These are phyloP conservation scores for Penicillium simplicissimum DNA, from an alignment of 495 filamentous ascomycete genomes.

Conservation along the genomic window DNA sequence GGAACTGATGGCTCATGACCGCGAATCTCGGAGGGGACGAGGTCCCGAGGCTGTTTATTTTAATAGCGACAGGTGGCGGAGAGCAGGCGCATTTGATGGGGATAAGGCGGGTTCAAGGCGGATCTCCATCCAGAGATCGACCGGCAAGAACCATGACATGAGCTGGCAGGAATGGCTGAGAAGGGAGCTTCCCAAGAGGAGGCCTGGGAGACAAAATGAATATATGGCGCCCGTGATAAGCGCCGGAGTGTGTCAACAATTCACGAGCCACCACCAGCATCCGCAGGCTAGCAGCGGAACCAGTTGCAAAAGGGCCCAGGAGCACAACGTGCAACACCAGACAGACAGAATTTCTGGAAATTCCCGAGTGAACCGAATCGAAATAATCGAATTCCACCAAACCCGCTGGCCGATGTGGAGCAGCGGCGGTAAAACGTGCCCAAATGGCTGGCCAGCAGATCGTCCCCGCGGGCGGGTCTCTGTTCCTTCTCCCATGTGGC, in stretches of 20 bases:
- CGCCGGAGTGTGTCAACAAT: slow-evolving; percentile 6
- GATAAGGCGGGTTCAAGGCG: slow-evolving; percentile 3
- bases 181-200: neutral
- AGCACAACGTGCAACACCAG: neutral
- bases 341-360: neutral
- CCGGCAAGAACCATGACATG: slow-evolving; percentile 14
- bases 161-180: slow-evolving; percentile 5
- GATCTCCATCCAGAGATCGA: slow-evolving; percentile 17
- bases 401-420: slow-evolving; percentile 18
- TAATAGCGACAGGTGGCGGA: slow-evolving; percentile 9
- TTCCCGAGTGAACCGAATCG: slow-evolving; percentile 1
- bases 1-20: slow-evolving; percentile 30
- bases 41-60: slow-evolving; percentile 4
- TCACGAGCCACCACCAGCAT: neutral
- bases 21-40: slow-evolving; percentile 4
- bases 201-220: slow-evolving; percentile 1
- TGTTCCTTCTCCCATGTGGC: slow-evolving; percentile 28
- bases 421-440: slow-evolving; percentile 32
- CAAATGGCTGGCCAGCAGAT: slow-evolving; percentile 38
- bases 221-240: slow-evolving; percentile 19
- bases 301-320: neutral
- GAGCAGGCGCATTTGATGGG: slow-evolving; percentile 2
- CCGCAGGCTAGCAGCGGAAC: neutral
- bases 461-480: slow-evolving; percentile 12
- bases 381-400: neutral